phyloP scores from a whole-genome alignment of 768 basidiomycete species.

The Auricularia heimuer region DNA sequence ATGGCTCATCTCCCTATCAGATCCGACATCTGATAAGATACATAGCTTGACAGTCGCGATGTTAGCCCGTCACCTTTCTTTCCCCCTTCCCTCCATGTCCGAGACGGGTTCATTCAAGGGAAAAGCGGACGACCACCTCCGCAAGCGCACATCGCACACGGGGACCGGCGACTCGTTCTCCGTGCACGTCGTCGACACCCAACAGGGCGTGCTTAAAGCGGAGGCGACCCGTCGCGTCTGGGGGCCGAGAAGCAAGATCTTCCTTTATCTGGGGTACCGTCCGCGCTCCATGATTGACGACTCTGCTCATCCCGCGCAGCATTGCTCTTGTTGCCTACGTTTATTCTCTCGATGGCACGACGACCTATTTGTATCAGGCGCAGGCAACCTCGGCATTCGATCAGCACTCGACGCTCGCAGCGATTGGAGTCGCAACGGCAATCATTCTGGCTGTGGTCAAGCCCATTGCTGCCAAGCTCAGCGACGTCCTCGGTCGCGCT shows the following conservation, averaged over 20 bases:
- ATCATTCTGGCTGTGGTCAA: conserved; percentile 49
- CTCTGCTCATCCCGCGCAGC: conserved; percentile 15
- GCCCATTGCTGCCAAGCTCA: conserved; percentile 64
- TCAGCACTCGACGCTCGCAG: conserved; percentile 43
- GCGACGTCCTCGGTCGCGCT: conserved; percentile 61
- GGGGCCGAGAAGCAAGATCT: background rate
- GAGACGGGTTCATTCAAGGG: background rate
- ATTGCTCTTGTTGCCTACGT: conserved; percentile 64
- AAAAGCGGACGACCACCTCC: background rate
- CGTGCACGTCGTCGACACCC: background rate
- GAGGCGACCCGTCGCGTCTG: background rate
- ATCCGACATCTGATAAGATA: conserved; percentile 2
- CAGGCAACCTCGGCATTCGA: conserved; percentile 46
- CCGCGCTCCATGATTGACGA: background rate
- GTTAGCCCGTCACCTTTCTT: background rate
- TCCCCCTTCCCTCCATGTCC: background rate
- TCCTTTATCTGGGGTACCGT: background rate
- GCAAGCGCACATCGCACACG: background rate
- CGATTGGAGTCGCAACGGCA: conserved; percentile 44
- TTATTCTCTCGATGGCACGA: conserved; percentile 63
- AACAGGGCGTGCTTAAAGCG: background rate
- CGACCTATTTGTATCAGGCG: conserved; percentile 55
- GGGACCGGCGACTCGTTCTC: background rate
- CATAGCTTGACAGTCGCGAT: background rate
- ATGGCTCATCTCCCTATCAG: background rate